A percentile compares a stretch with the other conserved stretches of the same genome.
Evolutionary conservation across 805 yeast genomes (phyloP).

Genomic region (Lipomyces kockii): DNA sequence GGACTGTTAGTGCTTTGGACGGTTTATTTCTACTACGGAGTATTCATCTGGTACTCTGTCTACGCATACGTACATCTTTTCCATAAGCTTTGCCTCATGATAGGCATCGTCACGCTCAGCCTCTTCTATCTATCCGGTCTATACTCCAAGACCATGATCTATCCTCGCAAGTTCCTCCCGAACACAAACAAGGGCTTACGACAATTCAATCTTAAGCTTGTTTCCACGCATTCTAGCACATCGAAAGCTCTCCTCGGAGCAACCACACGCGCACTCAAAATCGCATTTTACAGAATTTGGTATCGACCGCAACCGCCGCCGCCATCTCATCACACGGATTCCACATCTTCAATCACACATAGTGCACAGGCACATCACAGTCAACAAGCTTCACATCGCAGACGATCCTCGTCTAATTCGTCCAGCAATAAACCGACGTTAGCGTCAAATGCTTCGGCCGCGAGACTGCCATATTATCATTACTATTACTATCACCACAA

Average conservation of each 20-base stretch:
- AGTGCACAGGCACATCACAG: constrained; percentile 10
- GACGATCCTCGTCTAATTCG: constrained; percentile 30
- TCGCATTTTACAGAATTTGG: constrained; percentile 19
- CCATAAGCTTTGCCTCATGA: constrained; percentile 54
- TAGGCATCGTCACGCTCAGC: constrained; percentile 67
- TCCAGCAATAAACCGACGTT: constrained; percentile 8
- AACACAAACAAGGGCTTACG: constrained; percentile 89
- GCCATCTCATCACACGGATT: neutral
- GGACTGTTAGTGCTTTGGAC: constrained; percentile 40
- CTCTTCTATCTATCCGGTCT: constrained; percentile 88
- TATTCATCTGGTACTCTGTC: constrained; percentile 44
- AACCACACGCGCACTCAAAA: constrained; percentile 45
- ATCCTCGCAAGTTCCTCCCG: constrained; percentile 76
- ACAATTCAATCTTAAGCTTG: constrained; percentile 62
- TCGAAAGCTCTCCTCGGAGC: constrained; percentile 44
- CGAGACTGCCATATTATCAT: constrained; percentile 24
- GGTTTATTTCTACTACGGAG: constrained; percentile 43
- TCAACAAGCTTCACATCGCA: constrained; percentile 16
- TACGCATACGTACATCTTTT: constrained; percentile 46
- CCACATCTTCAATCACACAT: constrained; percentile 7
- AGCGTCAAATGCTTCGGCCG: neutral
- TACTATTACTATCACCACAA: constrained; percentile 33
- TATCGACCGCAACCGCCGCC: constrained; percentile 22
- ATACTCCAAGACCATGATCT: constrained; percentile 79
- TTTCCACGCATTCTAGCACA: constrained; percentile 40